phyloP scores from a whole-genome alignment of 257 asterid species.

The Solanum pennellii region DNA sequence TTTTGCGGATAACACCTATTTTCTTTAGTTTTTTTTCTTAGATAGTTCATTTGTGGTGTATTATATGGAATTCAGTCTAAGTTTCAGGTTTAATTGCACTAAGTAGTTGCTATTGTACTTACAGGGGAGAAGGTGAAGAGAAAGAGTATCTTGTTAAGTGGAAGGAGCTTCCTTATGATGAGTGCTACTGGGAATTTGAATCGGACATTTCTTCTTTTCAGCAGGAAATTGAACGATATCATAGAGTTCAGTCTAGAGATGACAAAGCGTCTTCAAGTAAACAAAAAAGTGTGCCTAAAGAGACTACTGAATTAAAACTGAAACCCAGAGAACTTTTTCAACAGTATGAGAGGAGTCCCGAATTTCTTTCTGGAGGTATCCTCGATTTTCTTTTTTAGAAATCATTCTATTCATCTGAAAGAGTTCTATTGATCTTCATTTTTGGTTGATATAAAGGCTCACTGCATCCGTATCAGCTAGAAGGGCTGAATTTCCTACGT shows the following conservation, averaged over 20 bases:
- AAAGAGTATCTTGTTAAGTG: slow-evolving; percentile 94
- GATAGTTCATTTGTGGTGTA: not conserved
- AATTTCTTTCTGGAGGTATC: slow-evolving; percentile 83
- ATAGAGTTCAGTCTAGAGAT: slow-evolving; percentile 44
- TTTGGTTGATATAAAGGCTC: slow-evolving; percentile 39
- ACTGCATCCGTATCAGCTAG: slow-evolving; percentile 98
- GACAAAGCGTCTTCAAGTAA: slow-evolving; percentile 18
- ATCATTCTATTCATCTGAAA: not conserved
- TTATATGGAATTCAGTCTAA: not conserved
- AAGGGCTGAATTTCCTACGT: slow-evolving; percentile 93
- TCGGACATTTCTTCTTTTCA: slow-evolving; percentile 73
- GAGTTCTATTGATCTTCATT: not conserved
- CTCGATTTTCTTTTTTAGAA: not conserved
- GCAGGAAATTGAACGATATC: slow-evolving; percentile 67
- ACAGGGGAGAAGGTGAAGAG: slow-evolving; percentile 50
- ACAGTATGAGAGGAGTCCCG: slow-evolving; percentile 83
- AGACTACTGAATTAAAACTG: slow-evolving; percentile 50
- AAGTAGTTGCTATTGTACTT: not conserved
- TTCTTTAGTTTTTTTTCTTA: not conserved
- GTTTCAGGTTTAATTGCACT: not conserved
- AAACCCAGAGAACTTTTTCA: slow-evolving; percentile 86
- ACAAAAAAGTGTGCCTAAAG: slow-evolving; percentile 42
- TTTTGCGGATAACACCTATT: not conserved
- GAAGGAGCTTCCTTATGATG: slow-evolving; percentile 97
- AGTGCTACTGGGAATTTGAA: slow-evolving; percentile 91